Evolutionary conservation across 495 filamentous ascomycete genomes (phyloP).

Genomic region (Xylaria longipes): DNA sequence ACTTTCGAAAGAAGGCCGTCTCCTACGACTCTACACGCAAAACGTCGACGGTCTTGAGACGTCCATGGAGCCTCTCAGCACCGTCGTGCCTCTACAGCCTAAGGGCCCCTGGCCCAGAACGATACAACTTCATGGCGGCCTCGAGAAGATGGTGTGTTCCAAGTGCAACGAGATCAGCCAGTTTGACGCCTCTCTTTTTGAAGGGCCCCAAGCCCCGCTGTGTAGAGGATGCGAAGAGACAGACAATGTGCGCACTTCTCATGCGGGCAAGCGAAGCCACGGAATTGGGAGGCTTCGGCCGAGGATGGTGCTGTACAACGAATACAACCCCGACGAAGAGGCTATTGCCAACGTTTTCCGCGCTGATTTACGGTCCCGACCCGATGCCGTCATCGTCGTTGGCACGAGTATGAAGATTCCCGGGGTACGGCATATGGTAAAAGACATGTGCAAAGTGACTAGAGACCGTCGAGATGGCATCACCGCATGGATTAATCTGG

Average conservation of each 20-base stretch:
- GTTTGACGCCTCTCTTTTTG: slow-evolving; percentile 81
- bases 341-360: slow-evolving; percentile 90
- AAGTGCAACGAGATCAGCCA: slow-evolving; percentile 82
- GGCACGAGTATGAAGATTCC: slow-evolving; percentile 96
- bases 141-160: slow-evolving; percentile 94
- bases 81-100: slow-evolving; percentile 68
- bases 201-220: slow-evolving; percentile 81
- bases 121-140: slow-evolving; percentile 91
- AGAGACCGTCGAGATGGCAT: slow-evolving; percentile 83
- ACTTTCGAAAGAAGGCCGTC: slow-evolving; percentile 82
- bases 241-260: slow-evolving; percentile 75
- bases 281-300: slow-evolving; percentile 90
- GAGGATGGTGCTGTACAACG: slow-evolving; percentile 96
- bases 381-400: slow-evolving; percentile 91
- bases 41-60: slow-evolving; percentile 97
- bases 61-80: slow-evolving; percentile 77
- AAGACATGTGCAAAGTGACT: slow-evolving; percentile 85
- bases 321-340: slow-evolving; percentile 93
- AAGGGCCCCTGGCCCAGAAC: slow-evolving; percentile 94
- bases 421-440: slow-evolving; percentile 84
- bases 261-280: slow-evolving; percentile 88
- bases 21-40: slow-evolving; percentile 93
- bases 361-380: slow-evolving; percentile 80
- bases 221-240: slow-evolving; percentile 77
- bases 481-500: slow-evolving; percentile 92